Base-by-base conservation (phyloP, 306 rosid species). In the Lotus japonicus region DNA sequence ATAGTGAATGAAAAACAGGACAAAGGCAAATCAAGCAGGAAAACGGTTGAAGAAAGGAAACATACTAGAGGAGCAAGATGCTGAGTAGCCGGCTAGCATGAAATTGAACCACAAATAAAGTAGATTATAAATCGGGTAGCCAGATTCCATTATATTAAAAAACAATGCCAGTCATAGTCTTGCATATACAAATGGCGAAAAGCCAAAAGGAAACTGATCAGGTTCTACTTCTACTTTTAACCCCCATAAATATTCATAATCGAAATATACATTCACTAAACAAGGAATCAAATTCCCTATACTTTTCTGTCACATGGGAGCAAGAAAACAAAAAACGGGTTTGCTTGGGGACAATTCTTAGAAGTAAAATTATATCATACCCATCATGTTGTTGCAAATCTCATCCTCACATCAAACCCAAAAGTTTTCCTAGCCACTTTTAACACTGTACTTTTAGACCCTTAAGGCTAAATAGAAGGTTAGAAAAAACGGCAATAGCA, bases 261-360 rank as follows among this genome's bases (percentile, higher is more conserved):
- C 50, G 60, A 57, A 41, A 80, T 66, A 72, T 50, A 77, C 60
- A 73, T 46, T 68, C 78, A 74, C 75, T 74, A 51, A 68, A 65
- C 66, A 71, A 51, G 78, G 81, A 80, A 80, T 63, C 90, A 43
- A 60, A 81, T 84, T 75, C 87, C 77, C 79, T 74, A 77, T 11
- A 18, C 17, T 77, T 76, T 67, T 57, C 17, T 15, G 5, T 10
- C 65, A 66, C 14, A 41, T 11, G 50, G 64, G 18, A 55, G 17
- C 17, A 58, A 66, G 33, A 57, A 35, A 64, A 53, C 23, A 61
- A 69, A 31, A 68, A 51, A 17, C 7, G 79, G 72, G 69, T 67
- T 80, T 45, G 26, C 16, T 18, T 56, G 77, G 64, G 64, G 74
- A 84, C 70, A 83, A 77, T 53, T 72, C 78, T 63, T 33, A 33